These are phyloP conservation scores for Heimioporus sp. DNA, from an alignment of 768 basidiomycete genomes.

Conservation along the genomic window DNA sequence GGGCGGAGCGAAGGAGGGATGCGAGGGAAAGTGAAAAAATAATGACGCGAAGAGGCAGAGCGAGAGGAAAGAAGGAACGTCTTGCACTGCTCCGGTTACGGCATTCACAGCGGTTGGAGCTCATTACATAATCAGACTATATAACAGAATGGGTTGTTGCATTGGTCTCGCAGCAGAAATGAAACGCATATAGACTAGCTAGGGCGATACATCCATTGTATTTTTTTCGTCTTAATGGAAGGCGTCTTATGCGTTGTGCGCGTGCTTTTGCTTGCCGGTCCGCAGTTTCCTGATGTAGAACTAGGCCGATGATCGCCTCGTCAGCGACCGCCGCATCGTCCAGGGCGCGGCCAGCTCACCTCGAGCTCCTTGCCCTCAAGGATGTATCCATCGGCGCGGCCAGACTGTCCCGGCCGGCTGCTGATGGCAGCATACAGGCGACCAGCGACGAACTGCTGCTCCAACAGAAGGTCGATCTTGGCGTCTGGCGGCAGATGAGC, in stretches of 20 bases:
- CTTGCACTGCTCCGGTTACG: constrained; percentile 33
- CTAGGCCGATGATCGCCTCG: constrained; percentile 40
- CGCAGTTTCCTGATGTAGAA: constrained; percentile 95
- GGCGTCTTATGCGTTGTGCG: constrained; percentile 43
- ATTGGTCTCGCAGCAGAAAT: constrained; percentile 4
- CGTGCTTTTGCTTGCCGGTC: constrained; percentile 95
- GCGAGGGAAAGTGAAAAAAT: constrained; percentile 15
- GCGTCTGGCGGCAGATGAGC: constrained; percentile 52
- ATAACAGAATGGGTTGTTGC: not conserved
- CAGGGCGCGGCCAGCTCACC: constrained; percentile 42
- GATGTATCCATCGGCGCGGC: constrained; percentile 95
- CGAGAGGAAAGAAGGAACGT: constrained; percentile 27
- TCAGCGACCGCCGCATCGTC: constrained; percentile 14
- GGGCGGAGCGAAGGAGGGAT: constrained; percentile 14
- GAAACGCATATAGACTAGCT: constrained; percentile 2
- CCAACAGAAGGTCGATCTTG: constrained; percentile 88
- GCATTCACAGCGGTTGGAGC: constrained; percentile 11
- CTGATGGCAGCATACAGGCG: constrained; percentile 93
- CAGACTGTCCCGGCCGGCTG: constrained; percentile 95
- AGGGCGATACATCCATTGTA: not conserved
- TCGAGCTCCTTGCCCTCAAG: constrained; percentile 99
- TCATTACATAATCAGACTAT: constrained; percentile 21
- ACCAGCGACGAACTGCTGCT: constrained; percentile 89
- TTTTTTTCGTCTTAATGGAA: too few relatives aligned
- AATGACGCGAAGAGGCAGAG: constrained; percentile 32